Conservation (phyloP, 208 protist genomes). For the Crithidia brevicula region DNA sequence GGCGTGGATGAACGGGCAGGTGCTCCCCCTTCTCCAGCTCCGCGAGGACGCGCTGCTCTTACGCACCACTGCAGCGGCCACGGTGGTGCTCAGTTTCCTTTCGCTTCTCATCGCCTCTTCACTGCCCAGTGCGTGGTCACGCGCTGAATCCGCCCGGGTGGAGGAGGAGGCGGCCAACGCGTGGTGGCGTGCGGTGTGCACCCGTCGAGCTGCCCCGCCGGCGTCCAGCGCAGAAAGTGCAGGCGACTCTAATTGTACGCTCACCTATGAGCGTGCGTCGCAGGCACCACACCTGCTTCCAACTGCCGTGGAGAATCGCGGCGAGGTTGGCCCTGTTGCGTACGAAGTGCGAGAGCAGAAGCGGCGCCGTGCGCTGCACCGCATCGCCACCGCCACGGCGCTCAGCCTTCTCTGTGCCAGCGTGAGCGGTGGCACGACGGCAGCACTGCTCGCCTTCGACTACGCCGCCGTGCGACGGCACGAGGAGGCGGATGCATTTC, state of each 20-base stretch:
- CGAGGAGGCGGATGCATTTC: not conserved
- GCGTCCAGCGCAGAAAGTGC: no score
- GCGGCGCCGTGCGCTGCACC: not conserved
- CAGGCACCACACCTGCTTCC: not conserved
- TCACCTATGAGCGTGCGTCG: no score
- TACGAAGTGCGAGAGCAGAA: not conserved
- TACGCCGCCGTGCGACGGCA: not conserved
- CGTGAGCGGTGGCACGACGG: not conserved
- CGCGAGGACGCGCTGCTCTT: not conserved
- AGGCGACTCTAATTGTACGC: no score
- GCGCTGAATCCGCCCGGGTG: not conserved
- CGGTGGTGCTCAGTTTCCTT: not conserved
- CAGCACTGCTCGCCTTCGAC: not conserved
- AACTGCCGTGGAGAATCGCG: no score
- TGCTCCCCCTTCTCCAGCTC: not conserved
- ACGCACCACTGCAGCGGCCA: not conserved
- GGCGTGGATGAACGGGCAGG: not conserved
- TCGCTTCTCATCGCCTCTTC: not conserved
- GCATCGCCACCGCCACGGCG: not conserved
- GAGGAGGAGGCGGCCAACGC: not conserved
- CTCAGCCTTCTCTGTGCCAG: not conserved
- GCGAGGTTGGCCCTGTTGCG: not conserved
- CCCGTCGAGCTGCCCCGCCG: no score
- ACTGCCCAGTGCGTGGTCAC: constrained; percentile 1
- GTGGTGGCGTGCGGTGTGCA: no score